Percentiles rank a stretch among this genome's conserved stretches.
Evolutionary conservation across 1,139 yeast species (phyloP).

Genomic region (Meyerozyma smithsonii): DNA sequence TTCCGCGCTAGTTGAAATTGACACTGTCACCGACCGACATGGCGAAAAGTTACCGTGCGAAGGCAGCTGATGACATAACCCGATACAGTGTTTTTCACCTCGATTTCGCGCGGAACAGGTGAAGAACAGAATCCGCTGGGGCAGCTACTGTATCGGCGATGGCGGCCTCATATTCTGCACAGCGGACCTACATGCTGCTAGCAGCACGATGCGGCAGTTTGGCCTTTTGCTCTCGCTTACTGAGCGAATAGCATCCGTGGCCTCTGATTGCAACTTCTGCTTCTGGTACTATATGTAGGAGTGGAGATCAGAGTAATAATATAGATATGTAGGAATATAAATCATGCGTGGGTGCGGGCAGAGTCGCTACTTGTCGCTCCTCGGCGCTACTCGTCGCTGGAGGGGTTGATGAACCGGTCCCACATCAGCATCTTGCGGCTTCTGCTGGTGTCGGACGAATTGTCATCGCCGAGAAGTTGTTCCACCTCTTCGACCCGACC

Average conservation of each 20-base stretch:
- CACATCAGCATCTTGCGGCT: slow-evolving; percentile 7
- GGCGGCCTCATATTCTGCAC: neutral
- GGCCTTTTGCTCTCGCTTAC: neutral
- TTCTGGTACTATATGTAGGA: too few relatives aligned
- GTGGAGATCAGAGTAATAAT: too few relatives aligned
- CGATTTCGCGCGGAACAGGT: neutral
- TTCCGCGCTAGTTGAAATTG: neutral
- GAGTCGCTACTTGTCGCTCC: neutral
- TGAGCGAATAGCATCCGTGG: neutral
- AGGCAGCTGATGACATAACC: neutral
- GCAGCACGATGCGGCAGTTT: neutral
- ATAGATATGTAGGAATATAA: too few relatives aligned
- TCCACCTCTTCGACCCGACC: slow-evolving; percentile 3
- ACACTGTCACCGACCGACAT: neutral
- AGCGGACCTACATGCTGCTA: neutral
- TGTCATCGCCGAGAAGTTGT: slow-evolving; percentile 1
- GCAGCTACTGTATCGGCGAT: neutral
- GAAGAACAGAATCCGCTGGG: neutral
- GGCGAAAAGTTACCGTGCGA: neutral
- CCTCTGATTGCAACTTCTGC: neutral
- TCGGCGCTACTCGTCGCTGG: slow-evolving; percentile 1
- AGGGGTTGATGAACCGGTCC: slow-evolving; percentile 6
- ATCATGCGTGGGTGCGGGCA: too few relatives aligned
- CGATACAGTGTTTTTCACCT: too few relatives aligned
- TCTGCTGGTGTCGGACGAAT: slow-evolving; percentile 7